Base-by-base conservation (phyloP, 495 filamentous ascomycete species). In the Lasiosphaeris hirsuta region DNA sequence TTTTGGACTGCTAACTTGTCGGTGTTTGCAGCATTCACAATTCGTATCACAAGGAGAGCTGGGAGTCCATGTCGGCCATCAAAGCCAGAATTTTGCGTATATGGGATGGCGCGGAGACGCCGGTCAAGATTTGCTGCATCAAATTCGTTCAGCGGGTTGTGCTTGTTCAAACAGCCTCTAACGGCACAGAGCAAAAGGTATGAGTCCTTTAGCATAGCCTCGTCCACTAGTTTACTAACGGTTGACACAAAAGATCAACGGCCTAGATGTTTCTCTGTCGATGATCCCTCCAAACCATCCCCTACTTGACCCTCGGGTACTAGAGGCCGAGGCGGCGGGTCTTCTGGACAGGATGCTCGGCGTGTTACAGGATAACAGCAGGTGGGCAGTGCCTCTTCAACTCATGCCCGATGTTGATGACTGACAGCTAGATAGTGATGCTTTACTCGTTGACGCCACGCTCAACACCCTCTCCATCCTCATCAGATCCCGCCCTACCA, bases 121-220 rank as follows among this genome's bases (percentile, higher is more conserved):
- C 89, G 0, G 84, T 97, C 43, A 87, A 86, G 66, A 81, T 97
- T 66, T 93, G 90, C 78, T 97, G 94, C 72, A 89, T 97, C 79
- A 98, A 98, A 69, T 97, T 98, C 66, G 86, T 89, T 13, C 92
- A 97, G 75, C 83, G 90, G 23, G 90, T 97, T 37, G 88, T 98
- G 42, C 87, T 96, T 53, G 87, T 90, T 7, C 93, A 98, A 69
- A 97, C 92, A 7, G 86, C 86, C 11, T 92, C 90, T 38, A 72
- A 85, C 58, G 86, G 91, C 61, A 78, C 85, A 30, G 94, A 97
- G 69, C 90, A 90, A 57, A 86, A 90, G 77, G 92, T 96, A 82
- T 48, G 86, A 52, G 15, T 14, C 10, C 17, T 47, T 42, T 45
- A 33, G 11, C 33, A 34, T 14, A 8, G 39, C 74, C 23, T 34